phyloP scores from a whole-genome alignment of 2,329 filamentous ascomycete genomes.

The Ophiobolus disseminans region DNA sequence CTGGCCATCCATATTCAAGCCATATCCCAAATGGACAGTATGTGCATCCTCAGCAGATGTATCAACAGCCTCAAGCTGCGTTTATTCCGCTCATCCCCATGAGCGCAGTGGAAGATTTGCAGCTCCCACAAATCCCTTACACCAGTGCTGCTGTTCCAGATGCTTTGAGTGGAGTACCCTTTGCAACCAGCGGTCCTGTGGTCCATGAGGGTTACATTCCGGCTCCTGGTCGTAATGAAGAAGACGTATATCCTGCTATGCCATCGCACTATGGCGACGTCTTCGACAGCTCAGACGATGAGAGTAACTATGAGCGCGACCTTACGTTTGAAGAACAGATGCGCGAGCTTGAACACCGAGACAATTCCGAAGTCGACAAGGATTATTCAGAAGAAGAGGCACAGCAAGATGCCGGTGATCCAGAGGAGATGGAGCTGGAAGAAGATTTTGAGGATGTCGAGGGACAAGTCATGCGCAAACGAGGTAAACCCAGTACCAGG shows the following conservation, averaged over 20 bases:
- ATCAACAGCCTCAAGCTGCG: conserved; percentile 21
- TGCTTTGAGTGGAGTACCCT: conserved; percentile 28
- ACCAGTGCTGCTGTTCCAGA: conserved; percentile 23
- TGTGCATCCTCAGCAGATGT: conserved; percentile 26
- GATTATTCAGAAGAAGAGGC: conserved; percentile 47
- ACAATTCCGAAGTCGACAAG: conserved; percentile 42
- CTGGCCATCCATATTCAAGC: conserved; percentile 21
- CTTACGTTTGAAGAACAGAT: conserved; percentile 41
- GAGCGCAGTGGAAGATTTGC: conserved; percentile 30
- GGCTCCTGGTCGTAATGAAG: conserved; percentile 42
- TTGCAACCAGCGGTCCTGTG: conserved; percentile 36
- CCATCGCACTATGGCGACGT: conserved; percentile 28
- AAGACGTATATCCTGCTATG: conserved; percentile 37
- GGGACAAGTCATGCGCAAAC: conserved; percentile 24
- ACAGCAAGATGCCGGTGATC: conserved; percentile 40
- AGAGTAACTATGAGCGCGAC: conserved; percentile 34
- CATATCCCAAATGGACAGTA: conserved; percentile 23
- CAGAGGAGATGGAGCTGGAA: conserved; percentile 40
- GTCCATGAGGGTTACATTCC: conserved; percentile 52
- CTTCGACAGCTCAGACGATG: conserved; percentile 36
- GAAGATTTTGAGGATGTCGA: conserved; percentile 39
- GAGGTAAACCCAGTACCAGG: conserved; percentile 13
- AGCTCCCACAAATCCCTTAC: conserved; percentile 19
- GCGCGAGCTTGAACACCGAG: conserved; percentile 34
- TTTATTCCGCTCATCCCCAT: conserved; percentile 31